phyloP scores from a whole-genome alignment of 805 yeast species.

The Candida nanaspora region DNA sequence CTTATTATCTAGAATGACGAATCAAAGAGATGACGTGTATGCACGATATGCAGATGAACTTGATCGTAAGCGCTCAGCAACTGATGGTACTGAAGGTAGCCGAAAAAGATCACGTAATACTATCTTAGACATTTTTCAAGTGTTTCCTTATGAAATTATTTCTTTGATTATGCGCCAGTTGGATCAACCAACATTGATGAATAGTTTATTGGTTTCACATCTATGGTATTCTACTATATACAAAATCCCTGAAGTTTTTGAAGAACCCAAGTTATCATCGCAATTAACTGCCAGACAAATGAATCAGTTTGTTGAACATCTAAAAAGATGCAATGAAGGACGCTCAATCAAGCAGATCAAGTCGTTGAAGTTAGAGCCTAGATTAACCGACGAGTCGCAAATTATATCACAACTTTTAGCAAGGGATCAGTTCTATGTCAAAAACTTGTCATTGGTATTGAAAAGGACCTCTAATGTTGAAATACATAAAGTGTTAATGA shows the following conservation, averaged over 20 bases:
- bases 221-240: slow-evolving; percentile 11
- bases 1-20: slow-evolving; percentile 18
- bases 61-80: slow-evolving; percentile 2
- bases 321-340: slow-evolving; percentile 4
- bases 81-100: neutral
- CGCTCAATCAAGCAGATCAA: slow-evolving; percentile 4
- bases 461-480: neutral
- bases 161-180: slow-evolving; percentile 6
- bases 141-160: slow-evolving; percentile 21
- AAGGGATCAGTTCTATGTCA: neutral
- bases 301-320: slow-evolving; percentile 9
- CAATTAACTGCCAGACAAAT: slow-evolving; percentile 7
- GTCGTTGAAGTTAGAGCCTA: slow-evolving; percentile 3
- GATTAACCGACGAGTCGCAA: neutral
- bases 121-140: slow-evolving; percentile 13
- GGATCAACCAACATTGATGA: slow-evolving; percentile 9
- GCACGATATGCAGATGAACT: neutral
- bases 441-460: neutral
- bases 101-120: neutral
- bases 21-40: slow-evolving; percentile 8
- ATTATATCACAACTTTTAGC: slow-evolving; percentile 1
- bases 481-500: slow-evolving; percentile 2
- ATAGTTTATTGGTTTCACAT: slow-evolving; percentile 10
- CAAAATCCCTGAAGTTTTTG: slow-evolving; percentile 7
- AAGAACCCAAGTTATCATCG: slow-evolving; percentile 6